These are phyloP conservation scores for Phytophthora chlamydospora DNA, from an alignment of 352 stramenopile genomes.

Conservation along the genomic window DNA sequence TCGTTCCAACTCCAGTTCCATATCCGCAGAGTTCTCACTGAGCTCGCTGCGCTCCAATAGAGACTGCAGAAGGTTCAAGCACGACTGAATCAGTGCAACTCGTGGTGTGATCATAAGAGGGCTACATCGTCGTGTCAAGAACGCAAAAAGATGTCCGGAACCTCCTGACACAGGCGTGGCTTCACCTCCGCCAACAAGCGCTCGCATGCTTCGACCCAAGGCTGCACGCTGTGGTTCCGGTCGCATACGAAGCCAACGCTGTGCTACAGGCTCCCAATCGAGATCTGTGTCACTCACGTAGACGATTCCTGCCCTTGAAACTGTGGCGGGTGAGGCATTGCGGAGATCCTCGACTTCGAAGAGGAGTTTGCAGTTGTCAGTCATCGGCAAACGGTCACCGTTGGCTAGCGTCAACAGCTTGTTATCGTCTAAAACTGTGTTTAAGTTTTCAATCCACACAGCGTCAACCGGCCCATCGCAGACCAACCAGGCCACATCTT, in stretches of 20 bases:
- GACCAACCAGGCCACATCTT: constrained; percentile 91
- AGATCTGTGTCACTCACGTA: constrained; percentile 89
- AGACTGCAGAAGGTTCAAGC: constrained; percentile 65
- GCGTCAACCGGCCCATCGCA: constrained; percentile 94
- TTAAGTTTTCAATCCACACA: constrained; percentile 96
- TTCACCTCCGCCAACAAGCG: constrained; percentile 49
- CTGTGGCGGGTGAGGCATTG: constrained; percentile 92
- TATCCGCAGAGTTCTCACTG: constrained; percentile 52
- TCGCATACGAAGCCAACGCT: constrained; percentile 64
- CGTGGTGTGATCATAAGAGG: constrained; percentile 75
- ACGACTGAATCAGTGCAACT: constrained; percentile 83
- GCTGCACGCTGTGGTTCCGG: constrained; percentile 54
- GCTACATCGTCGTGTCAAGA: constrained; percentile 60
- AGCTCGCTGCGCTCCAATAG: constrained; percentile 64
- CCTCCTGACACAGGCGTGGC: constrained; percentile 11
- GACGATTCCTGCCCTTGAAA: constrained; percentile 91
- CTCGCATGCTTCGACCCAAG: constrained; percentile 50
- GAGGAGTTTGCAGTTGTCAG: constrained; percentile 88
- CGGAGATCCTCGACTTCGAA: constrained; percentile 94
- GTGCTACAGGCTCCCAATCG: constrained; percentile 73
- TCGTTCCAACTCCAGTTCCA: constrained; percentile 78
- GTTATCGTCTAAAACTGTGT: constrained; percentile 95
- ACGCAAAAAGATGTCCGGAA: constrained; percentile 73
- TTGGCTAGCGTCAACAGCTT: constrained; percentile 94
- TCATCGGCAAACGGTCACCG: constrained; percentile 93